Evolutionary conservation across 768 basidiomycete species (phyloP).

Genomic region (Kwoniella botswanensis): DNA sequence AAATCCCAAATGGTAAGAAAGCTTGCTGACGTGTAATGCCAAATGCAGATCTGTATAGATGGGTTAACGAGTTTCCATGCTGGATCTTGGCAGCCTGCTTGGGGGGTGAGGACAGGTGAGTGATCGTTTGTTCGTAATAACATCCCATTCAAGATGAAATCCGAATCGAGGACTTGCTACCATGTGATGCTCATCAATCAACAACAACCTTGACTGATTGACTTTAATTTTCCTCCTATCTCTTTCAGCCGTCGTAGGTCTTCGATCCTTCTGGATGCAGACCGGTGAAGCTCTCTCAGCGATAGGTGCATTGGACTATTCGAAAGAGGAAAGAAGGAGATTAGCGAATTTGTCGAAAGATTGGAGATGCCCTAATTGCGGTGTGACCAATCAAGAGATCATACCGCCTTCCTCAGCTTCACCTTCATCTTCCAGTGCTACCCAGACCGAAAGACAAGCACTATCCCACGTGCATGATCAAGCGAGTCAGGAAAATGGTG

Average conservation of each 20-base stretch:
- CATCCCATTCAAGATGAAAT: too few relatives aligned
- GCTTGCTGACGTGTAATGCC: slow-evolving; percentile 15
- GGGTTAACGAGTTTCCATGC: slow-evolving; percentile 69
- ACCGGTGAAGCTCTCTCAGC: slow-evolving; percentile 51
- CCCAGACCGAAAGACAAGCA: too few relatives aligned
- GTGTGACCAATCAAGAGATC: slow-evolving; percentile 31
- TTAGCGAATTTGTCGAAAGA: slow-evolving; percentile 52
- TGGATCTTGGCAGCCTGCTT: slow-evolving; percentile 96
- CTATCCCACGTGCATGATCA: not conserved
- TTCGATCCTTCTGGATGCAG: slow-evolving; percentile 59
- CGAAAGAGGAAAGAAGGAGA: slow-evolving; percentile 53
- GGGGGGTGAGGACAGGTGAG: slow-evolving; percentile 87
- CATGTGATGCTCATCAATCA: not conserved
- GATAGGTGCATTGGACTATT: slow-evolving; percentile 54
- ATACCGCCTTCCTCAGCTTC: slow-evolving; percentile 15
- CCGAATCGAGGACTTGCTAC: too few relatives aligned
- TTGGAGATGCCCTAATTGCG: slow-evolving; percentile 53
- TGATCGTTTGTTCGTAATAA: not conserved
- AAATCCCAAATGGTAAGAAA: not conserved
- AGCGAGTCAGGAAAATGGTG: too few relatives aligned
- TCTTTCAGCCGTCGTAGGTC: slow-evolving; percentile 54
- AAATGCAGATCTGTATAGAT: slow-evolving; percentile 55
- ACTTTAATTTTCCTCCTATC: not conserved
- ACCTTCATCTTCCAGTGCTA: not conserved
- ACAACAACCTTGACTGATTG: too few relatives aligned